Percentiles rank a stretch among this genome's conserved stretches.
phyloP scores from a whole-genome alignment of 169 alveolate genomes.

The Plasmodium relictum region DNA sequence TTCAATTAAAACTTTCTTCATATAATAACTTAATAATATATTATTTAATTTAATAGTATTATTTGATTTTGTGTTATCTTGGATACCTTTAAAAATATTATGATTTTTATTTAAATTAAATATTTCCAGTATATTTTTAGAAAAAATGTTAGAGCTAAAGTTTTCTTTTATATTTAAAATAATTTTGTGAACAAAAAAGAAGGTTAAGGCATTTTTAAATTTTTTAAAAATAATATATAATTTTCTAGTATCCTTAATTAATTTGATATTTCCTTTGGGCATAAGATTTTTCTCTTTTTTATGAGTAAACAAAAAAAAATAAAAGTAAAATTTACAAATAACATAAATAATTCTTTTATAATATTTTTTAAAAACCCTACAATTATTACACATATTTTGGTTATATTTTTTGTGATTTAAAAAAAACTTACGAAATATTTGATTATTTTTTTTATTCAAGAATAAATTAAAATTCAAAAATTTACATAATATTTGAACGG shows the following conservation, averaged over 20 bases:
- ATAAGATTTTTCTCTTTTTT: not conserved
- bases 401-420: slow-evolving; percentile 8
- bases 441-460: not conserved
- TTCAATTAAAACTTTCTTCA: too few species aligned
- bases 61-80: too few species aligned
- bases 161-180: not conserved
- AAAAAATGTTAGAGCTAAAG: not conserved
- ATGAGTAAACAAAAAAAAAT: not conserved
- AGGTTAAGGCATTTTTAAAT: slow-evolving; percentile 5
- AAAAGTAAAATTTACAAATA: not conserved
- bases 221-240: slow-evolving; percentile 5
- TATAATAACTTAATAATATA: not conserved
- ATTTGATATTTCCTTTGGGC: not conserved
- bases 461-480: not conserved
- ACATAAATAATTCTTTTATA: not conserved
- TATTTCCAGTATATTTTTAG: not conserved
- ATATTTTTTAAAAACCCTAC: not conserved
- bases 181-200: slow-evolving; percentile 2
- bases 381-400: not conserved
- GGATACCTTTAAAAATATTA: not conserved
- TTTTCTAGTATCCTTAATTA: not conserved
- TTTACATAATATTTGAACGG: slow-evolving; percentile 6
- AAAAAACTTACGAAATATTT: not conserved
- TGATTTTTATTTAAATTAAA: not conserved
- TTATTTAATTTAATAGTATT: not conserved